Evolutionary conservation across 2,329 filamentous ascomycete genomes (phyloP), one percentile per base, ranked within the genome.

Genomic region (Akanthomyces lecanii): DNA sequence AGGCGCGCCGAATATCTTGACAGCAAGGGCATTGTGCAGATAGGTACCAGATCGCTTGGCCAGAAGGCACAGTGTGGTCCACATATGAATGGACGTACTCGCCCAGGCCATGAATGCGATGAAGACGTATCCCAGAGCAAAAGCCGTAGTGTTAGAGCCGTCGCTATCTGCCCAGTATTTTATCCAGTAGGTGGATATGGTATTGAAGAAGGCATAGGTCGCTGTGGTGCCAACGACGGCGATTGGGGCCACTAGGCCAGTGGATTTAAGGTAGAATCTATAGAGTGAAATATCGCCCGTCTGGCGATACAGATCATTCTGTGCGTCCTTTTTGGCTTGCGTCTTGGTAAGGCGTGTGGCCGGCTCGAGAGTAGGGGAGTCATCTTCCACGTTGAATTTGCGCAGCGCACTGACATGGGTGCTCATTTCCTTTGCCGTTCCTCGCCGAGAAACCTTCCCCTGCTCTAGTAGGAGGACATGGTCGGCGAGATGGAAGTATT

Each of bases 401-500:
- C 55, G 54, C 18, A 63, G 21, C 28, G 52, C 61, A 10, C 23
- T 38, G 21, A 58, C 38, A 47, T 38, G 45, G 5, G 23, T 28
- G 11, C n/a, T 23, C 36, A 63, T 52, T 10, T 58, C 28, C 3
- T 38, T 11, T 6, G 55, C 80, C 12, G 64, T 65, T 1, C 79
- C 78, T 65, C 78, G 75, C 33, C 78, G 73, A 10, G 67, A 63
- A 8, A 81, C 72, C 0, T 66, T 68, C 2, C 72, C 71, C 52
- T 72, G 52, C 48, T 73, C 71, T 1, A 82, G 72, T 4, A 78
- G 68, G 18, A 81, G 65, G 12, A 82, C 69, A 6, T 78, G 70
- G 66, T 81, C 77, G 10, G 75, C 76, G 6, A 77, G 65, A 21
- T 73, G 68, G 14, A 81, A 76, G 57, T 76, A 71, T 36, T 74